phyloP scores from a whole-genome alignment of 2,329 filamentous ascomycete species.

The Chaetomium globosum region DNA sequence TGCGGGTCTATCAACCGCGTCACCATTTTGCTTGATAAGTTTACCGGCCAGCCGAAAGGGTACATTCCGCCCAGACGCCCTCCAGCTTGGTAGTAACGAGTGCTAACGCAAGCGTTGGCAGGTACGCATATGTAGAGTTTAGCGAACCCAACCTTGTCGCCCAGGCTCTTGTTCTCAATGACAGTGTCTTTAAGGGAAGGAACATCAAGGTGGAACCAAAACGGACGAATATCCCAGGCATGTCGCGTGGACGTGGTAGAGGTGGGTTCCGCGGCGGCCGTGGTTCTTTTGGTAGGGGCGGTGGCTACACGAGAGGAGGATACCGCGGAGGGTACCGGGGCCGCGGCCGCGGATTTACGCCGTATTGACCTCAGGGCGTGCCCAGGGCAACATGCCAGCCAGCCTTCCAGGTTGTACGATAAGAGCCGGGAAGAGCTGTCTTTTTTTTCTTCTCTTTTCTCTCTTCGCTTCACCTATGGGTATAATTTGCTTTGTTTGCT shows the following conservation, averaged over 20 bases:
- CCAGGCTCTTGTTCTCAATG: constrained; percentile 91
- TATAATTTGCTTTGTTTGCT: constrained; percentile 16
- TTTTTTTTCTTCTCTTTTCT: neutral
- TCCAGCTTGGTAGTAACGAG: neutral
- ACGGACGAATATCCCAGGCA: constrained; percentile 93
- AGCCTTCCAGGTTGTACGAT: constrained; percentile 23
- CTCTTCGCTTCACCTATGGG: constrained; percentile 6
- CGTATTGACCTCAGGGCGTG: constrained; percentile 54
- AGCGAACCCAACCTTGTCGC: constrained; percentile 90
- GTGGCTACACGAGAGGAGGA: constrained; percentile 55
- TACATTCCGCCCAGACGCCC: constrained; percentile 45
- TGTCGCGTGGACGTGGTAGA: constrained; percentile 73
- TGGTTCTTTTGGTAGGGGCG: constrained; percentile 50
- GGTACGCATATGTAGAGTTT: constrained; percentile 99
- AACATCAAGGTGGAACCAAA: constrained; percentile 95
- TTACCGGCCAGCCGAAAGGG: constrained; percentile 99
- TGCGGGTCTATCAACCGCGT: constrained; percentile 97
- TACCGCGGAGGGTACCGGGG: constrained; percentile 66
- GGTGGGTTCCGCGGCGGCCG: constrained; percentile 51
- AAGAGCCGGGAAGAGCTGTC: constrained; percentile 17
- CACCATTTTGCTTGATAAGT: constrained; percentile 96
- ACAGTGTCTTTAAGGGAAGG: constrained; percentile 91
- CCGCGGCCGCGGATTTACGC: constrained; percentile 64
- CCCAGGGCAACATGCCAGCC: neutral
- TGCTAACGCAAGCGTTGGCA: constrained; percentile 45